A percentile compares a stretch with the other conserved stretches of the same genome.
phyloP scores from a whole-genome alignment of 768 basidiomycete species.

The Plicaturopsis crispa region DNA sequence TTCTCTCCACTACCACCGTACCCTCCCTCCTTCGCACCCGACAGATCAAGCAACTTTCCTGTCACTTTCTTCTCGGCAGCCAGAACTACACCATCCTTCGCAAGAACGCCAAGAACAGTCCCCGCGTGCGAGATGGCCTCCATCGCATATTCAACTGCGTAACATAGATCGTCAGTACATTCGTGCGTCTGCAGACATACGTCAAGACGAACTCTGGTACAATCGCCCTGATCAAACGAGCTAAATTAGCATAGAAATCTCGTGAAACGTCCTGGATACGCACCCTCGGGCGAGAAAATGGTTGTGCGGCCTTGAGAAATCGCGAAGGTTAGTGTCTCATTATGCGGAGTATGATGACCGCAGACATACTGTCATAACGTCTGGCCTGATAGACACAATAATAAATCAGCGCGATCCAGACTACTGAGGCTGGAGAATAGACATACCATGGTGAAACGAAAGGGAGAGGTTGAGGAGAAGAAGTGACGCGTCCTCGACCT shows the following conservation, averaged over 20 bases:
- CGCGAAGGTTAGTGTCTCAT: slow-evolving; percentile 12
- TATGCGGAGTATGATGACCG: slow-evolving; percentile 2
- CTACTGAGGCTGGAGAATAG: background rate
- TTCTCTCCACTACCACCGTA: slow-evolving; percentile 98
- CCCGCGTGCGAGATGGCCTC: slow-evolving; percentile 97
- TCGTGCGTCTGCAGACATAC: background rate
- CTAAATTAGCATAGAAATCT: slow-evolving; percentile 7
- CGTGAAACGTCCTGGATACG: slow-evolving; percentile 11
- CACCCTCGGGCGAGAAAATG: slow-evolving; percentile 98
- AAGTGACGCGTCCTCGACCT: slow-evolving; percentile 37
- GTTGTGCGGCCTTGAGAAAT: slow-evolving; percentile 75
- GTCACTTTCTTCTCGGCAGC: slow-evolving; percentile 98
- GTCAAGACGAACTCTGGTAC: slow-evolving; percentile 78
- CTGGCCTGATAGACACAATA: slow-evolving; percentile 53
- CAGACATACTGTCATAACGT: slow-evolving; percentile 85
- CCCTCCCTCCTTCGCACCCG: slow-evolving; percentile 76
- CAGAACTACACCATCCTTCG: slow-evolving; percentile 85
- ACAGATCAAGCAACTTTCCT: slow-evolving; percentile 91
- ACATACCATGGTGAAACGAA: slow-evolving; percentile 41
- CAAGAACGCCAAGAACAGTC: slow-evolving; percentile 87
- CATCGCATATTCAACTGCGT: slow-evolving; percentile 97
- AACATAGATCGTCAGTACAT: slow-evolving; percentile 6
- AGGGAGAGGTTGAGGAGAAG: no score
- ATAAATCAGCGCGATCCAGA: background rate
- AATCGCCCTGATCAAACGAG: slow-evolving; percentile 65